A percentile compares a stretch with the other conserved stretches of the same genome.
Evolutionary conservation across 306 rosid genomes (phyloP).

Genomic region (Oemleria cerasiformis): DNA sequence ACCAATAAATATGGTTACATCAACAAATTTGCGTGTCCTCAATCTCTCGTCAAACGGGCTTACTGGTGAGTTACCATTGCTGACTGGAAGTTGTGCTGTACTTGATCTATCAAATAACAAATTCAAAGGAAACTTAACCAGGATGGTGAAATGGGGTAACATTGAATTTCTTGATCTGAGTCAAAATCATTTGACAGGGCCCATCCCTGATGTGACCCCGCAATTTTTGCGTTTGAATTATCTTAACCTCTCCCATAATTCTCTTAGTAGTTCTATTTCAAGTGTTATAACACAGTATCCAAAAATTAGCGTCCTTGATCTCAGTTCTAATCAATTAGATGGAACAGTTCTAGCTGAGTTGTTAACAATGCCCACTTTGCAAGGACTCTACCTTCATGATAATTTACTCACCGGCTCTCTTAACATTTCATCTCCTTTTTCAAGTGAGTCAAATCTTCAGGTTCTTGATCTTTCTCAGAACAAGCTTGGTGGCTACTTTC

Average conservation of each 20-base stretch:
- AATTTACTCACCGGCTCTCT: conserved; percentile 66
- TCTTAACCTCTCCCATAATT: conserved; percentile 74
- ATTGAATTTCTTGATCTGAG: conserved; percentile 88
- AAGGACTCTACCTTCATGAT: conserved; percentile 74
- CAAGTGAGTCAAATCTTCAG: conserved; percentile 59
- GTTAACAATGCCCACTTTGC: conserved; percentile 65
- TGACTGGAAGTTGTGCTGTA: conserved; percentile 85
- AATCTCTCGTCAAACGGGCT: conserved; percentile 80
- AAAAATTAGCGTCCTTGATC: conserved; percentile 78
- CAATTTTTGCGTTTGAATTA: conserved; percentile 77
- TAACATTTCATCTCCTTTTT: conserved; percentile 50
- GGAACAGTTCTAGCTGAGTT: conserved; percentile 58
- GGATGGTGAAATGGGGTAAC: conserved; percentile 90
- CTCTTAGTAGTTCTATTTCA: conserved; percentile 61
- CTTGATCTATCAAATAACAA: conserved; percentile 90
- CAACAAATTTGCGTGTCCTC: conserved; percentile 60
- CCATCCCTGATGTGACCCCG: conserved; percentile 74
- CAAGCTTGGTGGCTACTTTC: conserved; percentile 75
- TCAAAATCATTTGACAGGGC: conserved; percentile 66
- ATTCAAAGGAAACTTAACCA: conserved; percentile 71
- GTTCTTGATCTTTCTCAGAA: conserved; percentile 84
- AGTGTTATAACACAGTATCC: conserved; percentile 71
- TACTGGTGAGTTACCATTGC: conserved; percentile 71
- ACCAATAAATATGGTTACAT: conserved; percentile 61
- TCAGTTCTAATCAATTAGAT: conserved; percentile 73